Evolutionary conservation across 352 stramenopile species (phyloP), one percentile per base, ranked within the genome.

Genomic region (Pythium brassicae): DNA sequence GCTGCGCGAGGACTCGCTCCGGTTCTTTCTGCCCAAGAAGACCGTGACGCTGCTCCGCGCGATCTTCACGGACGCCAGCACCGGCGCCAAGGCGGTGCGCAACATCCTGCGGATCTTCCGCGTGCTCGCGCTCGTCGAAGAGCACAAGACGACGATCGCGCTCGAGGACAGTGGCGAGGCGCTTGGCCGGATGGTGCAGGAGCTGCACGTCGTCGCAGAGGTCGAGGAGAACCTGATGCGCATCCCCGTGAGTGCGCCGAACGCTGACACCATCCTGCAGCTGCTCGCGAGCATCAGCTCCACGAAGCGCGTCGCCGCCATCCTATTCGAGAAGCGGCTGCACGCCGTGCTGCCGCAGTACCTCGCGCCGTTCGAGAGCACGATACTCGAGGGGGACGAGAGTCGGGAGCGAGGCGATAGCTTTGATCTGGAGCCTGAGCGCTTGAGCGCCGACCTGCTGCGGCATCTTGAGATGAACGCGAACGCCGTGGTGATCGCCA

Each of bases 21-120:
- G 86, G 58, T 89, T 92, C 35, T 92, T 92, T 49, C 51, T 92
- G 14, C 83, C 79, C 0, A 92, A 92, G 61, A 88, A 89, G 42
- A 89, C 83, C 0, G 74, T 92, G 3, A 74, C 72, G 53, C 51
- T 90, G 6, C 54, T 92, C 1, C 68, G 81, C 14, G 63, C 71
- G 15, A 72, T 87, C 15, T 81, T 89, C 45, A 81, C 77, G 2
- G 72, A 82, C 17, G 34, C 63, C 1, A 47, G 27, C 1, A 70
- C 77, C 4, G 65, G 49, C 19, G n/a, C 59, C 7, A 92, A 92
- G 58, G 78, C 79, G 0, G 65, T 78, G 22, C 77, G 82, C 12
- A 92, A 90, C 40, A 69, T 92, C 14, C 32, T 92, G 14, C 25
- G 51, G 5, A 73, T 91, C 32, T 90, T 89, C 58, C 49, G 66